Evolutionary conservation across 352 stramenopile species (phyloP).

Genomic region (Pythium dissimile): DNA sequence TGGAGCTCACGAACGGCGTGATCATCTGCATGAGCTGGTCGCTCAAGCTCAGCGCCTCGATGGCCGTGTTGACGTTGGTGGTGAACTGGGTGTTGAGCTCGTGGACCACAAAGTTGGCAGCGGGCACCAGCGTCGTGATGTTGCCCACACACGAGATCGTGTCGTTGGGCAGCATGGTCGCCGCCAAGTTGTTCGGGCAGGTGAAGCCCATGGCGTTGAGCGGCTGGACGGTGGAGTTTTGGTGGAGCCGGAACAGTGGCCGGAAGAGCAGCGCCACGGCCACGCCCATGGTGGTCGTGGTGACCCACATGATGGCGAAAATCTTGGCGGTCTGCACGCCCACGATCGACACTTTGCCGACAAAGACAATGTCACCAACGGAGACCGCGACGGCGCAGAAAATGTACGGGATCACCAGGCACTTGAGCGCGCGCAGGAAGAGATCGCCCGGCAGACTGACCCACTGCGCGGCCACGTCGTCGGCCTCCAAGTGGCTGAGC

Average conservation of each 20-base stretch:
- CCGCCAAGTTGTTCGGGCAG: conserved; percentile 38
- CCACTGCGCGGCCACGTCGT: conserved; percentile 35
- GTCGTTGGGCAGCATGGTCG: conserved; percentile 10
- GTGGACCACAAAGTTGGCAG: conserved; percentile 34
- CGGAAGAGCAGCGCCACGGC: conserved; percentile 49
- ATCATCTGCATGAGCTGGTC: conserved; percentile 57
- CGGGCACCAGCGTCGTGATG: not conserved
- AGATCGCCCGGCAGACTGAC: conserved; percentile 44
- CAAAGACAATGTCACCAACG: conserved; percentile 53
- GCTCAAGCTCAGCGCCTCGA: conserved; percentile 42
- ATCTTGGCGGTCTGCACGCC: conserved; percentile 57
- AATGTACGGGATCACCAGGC: conserved; percentile 66
- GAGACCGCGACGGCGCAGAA: conserved; percentile 73
- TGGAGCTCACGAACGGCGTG: conserved; percentile 52
- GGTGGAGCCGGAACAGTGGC: conserved; percentile 34
- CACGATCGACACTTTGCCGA: conserved; percentile 32
- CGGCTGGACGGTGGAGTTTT: conserved; percentile 1
- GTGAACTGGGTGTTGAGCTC: conserved; percentile 44
- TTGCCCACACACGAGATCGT: conserved; percentile 19
- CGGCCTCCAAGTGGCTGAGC: conserved; percentile 40
- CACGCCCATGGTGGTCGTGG: conserved; percentile 39
- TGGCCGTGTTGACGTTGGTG: conserved; percentile 21
- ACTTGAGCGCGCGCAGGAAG: conserved; percentile 33
- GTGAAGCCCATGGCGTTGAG: conserved; percentile 42
- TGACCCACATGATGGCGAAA: conserved; percentile 48